phyloP scores from a whole-genome alignment of 306 rosid species.

The Prunus mume region DNA sequence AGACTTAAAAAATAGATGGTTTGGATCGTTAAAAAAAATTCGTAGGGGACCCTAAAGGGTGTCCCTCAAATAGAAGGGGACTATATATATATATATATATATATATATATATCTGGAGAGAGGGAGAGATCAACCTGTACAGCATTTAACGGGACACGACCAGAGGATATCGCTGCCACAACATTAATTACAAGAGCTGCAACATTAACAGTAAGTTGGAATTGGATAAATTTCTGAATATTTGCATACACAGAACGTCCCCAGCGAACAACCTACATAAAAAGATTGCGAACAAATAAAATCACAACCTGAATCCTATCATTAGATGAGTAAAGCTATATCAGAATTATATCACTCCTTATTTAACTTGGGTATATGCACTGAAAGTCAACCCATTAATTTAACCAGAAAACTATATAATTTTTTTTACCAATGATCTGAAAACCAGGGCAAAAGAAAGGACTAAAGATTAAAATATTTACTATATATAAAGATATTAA shows the following conservation, averaged over 20 bases:
- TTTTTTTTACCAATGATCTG: neutral
- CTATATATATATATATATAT: neutral
- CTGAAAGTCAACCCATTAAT: neutral
- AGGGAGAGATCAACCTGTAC: constrained; percentile 65
- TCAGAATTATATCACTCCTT: too few relatives aligned
- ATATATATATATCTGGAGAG: neutral
- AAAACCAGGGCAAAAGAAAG: neutral
- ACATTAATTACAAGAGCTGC: constrained; percentile 97
- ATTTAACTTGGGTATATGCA: neutral
- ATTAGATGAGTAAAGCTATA: neutral
- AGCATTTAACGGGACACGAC: constrained; percentile 86
- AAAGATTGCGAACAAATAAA: constrained; percentile 1
- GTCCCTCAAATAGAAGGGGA: too few relatives aligned
- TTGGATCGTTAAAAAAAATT: too few relatives aligned
- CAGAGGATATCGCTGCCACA: constrained; percentile 81
- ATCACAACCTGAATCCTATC: neutral
- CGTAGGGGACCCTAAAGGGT: too few relatives aligned
- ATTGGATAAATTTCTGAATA: constrained; percentile 96
- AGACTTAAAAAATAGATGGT: too few relatives aligned
- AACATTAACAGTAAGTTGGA: constrained; percentile 95
- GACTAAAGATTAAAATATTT: neutral
- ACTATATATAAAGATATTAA: too few relatives aligned
- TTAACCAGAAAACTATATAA: neutral
- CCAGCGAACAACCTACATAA: constrained; percentile 91
- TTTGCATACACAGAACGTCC: constrained; percentile 99